phyloP scores from a whole-genome alignment of 2,329 filamentous ascomycete species.

The Beauveria sp. region DNA sequence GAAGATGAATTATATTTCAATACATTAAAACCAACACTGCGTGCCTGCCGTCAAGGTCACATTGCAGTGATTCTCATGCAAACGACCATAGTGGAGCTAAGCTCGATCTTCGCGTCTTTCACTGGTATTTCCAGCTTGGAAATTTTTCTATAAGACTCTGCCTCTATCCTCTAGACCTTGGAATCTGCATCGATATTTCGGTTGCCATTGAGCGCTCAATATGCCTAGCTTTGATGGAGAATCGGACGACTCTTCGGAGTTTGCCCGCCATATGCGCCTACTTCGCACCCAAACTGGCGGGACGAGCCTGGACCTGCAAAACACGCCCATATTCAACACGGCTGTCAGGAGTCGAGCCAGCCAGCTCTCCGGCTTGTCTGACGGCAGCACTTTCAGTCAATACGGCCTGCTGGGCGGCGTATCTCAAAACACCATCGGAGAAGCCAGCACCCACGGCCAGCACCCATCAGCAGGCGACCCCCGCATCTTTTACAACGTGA shows the following conservation, averaged over 20 bases:
- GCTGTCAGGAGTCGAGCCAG: slow-evolving; percentile 14
- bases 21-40: no score
- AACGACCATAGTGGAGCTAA: no score
- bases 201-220: neutral
- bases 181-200: neutral
- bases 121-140: neutral
- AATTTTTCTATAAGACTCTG: neutral
- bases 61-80: no score
- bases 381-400: slow-evolving; percentile 20
- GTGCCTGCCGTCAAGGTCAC: no score
- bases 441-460: neutral
- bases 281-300: neutral
- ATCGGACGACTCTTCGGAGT: neutral
- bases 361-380: neutral
- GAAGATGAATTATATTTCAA: no score
- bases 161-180: neutral
- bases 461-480: slow-evolving; percentile 14
- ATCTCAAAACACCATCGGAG: neutral
- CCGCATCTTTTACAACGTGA: slow-evolving; percentile 38
- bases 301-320: slow-evolving; percentile 17
- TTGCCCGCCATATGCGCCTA: slow-evolving; percentile 4
- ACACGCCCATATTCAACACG: slow-evolving; percentile 25
- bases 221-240: neutral
- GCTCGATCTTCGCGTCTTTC: neutral
- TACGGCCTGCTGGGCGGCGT: slow-evolving; percentile 17